Percentiles rank a stretch among this genome's conserved stretches.
These are phyloP conservation scores for Alternaria metachromatica DNA, from an alignment of 2,329 filamentous ascomycete genomes.

Conservation along the genomic window DNA sequence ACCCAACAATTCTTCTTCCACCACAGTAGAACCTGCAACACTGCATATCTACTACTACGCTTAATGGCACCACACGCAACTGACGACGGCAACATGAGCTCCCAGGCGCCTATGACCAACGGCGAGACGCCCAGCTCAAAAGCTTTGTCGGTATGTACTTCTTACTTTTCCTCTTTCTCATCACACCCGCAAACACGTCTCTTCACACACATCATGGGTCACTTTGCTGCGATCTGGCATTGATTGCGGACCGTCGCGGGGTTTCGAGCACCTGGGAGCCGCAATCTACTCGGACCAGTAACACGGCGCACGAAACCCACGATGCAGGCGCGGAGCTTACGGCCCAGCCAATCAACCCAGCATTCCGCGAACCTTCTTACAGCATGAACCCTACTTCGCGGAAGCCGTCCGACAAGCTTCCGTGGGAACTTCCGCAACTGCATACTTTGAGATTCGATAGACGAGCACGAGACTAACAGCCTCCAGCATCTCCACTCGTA, in stretches of 20 bases:
- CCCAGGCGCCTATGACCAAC: constrained; percentile 44
- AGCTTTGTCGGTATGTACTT: constrained; percentile 47
- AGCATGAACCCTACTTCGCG: background rate
- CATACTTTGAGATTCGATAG: background rate
- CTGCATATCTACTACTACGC: constrained; percentile 10
- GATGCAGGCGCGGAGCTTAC: constrained; percentile 12
- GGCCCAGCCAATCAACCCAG: constrained; percentile 16
- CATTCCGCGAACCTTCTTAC: constrained; percentile 4
- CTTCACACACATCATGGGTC: background rate
- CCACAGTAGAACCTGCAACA: constrained; percentile 1
- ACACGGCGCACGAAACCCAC: constrained; percentile 6
- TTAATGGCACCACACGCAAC: constrained; percentile 45
- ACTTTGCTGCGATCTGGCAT: background rate
- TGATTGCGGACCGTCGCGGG: background rate
- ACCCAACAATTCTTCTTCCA: constrained; percentile 10
- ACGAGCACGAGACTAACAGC: constrained; percentile 7
- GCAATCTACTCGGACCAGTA: constrained; percentile 18
- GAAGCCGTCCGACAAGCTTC: background rate
- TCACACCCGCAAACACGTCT: background rate
- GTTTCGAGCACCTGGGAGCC: background rate
- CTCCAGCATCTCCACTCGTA: constrained; percentile 81
- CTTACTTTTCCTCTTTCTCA: background rate
- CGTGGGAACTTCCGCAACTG: background rate
- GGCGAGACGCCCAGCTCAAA: constrained; percentile 50
- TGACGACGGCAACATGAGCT: constrained; percentile 40